A percentile compares a stretch with the other conserved stretches of the same genome.
Conservation (phyloP, 768 basidiomycete species). For the Serendipita sp. region DNA sequence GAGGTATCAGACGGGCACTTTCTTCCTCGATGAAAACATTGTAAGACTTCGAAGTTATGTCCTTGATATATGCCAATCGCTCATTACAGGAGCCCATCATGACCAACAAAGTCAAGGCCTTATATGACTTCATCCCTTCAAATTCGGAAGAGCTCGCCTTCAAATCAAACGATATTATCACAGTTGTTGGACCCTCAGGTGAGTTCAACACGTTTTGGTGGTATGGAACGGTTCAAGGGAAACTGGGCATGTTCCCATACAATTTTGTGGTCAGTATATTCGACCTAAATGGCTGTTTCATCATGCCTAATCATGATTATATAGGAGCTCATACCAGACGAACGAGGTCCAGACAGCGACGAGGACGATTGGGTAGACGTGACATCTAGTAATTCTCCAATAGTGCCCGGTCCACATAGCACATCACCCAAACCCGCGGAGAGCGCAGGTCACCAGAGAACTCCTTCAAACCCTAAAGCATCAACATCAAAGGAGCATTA, state of each 20-base stretch:
- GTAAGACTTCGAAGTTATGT: neutral
- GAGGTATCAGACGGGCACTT: neutral
- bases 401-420: too few species aligned
- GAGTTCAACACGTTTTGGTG: neutral
- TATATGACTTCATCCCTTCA: neutral
- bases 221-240: neutral
- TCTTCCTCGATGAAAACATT: neutral
- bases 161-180: neutral
- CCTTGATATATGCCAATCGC: neutral
- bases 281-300: too few species aligned
- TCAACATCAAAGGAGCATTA: too few species aligned
- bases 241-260: neutral
- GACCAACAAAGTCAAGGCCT: neutral
- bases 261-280: neutral
- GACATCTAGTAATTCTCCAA: neutral
- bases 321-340: neutral
- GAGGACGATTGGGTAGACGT: neutral
- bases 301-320: too few species aligned
- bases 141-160: neutral
- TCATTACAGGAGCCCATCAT: neutral
- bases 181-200: neutral
- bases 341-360: neutral
- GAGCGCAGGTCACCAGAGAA: too few species aligned
- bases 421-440: too few species aligned
- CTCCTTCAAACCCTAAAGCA: too few species aligned